A percentile compares a stretch with the other conserved stretches of the same genome.
Conservation (phyloP, 1,139 yeast genomes). For the Debaryomycetaceae sp. region DNA sequence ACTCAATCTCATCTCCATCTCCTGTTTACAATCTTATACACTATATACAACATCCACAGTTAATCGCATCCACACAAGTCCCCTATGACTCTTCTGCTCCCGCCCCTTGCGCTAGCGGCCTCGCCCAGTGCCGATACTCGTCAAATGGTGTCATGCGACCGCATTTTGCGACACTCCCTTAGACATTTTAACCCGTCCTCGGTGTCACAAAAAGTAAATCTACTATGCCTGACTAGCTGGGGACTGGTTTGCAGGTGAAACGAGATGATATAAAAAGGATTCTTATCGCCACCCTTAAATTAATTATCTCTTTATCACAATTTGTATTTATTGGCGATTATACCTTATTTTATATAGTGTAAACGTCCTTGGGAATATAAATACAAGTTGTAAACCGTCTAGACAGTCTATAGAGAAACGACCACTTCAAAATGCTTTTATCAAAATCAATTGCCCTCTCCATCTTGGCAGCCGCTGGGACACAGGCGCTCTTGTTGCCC, state of each 20-base stretch:
- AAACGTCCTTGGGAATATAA: background rate
- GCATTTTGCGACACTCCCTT: background rate
- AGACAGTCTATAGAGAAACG: background rate
- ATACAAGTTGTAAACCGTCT: background rate
- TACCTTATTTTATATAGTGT: background rate
- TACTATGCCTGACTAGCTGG: background rate
- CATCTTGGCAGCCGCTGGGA: conserved; percentile 56
- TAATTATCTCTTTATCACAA: background rate
- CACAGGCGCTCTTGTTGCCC: conserved; percentile 67
- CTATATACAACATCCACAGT: too few relatives aligned
- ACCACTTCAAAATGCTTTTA: conserved; percentile 34
- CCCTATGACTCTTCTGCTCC: too few relatives aligned
- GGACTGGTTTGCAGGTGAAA: background rate
- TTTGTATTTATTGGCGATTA: background rate
- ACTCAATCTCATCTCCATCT: too few relatives aligned
- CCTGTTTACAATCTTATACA: too few relatives aligned
- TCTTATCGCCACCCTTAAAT: conserved; percentile 6
- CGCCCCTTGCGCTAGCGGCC: too few relatives aligned
- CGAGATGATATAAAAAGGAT: conserved; percentile 1
- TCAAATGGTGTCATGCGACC: background rate
- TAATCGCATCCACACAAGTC: too few relatives aligned
- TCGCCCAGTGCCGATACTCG: too few relatives aligned
- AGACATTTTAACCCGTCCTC: background rate
- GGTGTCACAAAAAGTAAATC: background rate
- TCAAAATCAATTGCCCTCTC: conserved; percentile 49